These are phyloP conservation scores for Boletus subluridellus DNA, from an alignment of 1,284 basidiomycete genomes.

Conservation along the genomic window DNA sequence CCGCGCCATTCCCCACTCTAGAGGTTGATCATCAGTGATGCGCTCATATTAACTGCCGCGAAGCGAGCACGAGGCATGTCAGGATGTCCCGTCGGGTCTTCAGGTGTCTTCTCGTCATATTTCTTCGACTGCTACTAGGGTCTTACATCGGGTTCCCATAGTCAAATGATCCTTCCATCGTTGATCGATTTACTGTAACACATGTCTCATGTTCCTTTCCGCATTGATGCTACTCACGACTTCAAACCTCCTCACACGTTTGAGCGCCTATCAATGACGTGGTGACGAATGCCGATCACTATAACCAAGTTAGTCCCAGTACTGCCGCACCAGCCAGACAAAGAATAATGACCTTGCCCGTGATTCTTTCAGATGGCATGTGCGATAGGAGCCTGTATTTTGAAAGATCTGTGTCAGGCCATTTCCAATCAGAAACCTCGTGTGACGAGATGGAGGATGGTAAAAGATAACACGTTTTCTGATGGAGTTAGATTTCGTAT, in stretches of 20 bases:
- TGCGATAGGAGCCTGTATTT: neutral
- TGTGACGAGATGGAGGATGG: neutral
- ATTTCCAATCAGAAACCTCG: neutral
- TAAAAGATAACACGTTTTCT: neutral
- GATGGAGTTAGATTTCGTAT: neutral
- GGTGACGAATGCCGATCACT: neutral
- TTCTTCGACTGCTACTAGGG: neutral
- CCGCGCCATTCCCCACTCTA: neutral
- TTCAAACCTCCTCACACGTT: neutral
- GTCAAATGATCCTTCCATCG: neutral
- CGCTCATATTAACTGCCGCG: neutral
- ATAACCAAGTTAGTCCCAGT: conserved; percentile 9
- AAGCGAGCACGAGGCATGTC: neutral
- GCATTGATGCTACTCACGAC: neutral
- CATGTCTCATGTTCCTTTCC: neutral
- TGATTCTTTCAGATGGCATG: neutral
- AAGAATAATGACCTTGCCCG: neutral
- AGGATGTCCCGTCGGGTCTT: neutral
- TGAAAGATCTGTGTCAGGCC: neutral
- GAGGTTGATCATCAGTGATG: neutral
- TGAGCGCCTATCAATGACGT: too few relatives aligned
- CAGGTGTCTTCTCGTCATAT: neutral
- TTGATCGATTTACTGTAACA: neutral
- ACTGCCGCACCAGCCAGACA: neutral
- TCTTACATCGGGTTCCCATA: neutral